Conservation (phyloP, 2,329 filamentous ascomycete species). For the Coleophoma crateriformis region DNA sequence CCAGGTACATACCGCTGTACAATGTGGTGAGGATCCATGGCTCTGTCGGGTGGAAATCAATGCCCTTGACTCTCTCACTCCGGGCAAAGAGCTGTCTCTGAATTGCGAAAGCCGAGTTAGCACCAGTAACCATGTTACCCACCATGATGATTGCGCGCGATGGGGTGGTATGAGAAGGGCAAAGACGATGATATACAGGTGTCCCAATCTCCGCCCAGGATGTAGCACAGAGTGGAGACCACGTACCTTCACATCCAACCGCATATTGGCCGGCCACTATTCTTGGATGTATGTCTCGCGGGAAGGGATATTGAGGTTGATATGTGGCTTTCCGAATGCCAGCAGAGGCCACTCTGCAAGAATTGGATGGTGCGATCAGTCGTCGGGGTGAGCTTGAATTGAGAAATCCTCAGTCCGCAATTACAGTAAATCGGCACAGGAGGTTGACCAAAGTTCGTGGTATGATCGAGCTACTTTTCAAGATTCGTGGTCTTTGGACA, state of each 20-base stretch:
- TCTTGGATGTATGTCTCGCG: conserved; percentile 3
- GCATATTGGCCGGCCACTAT: conserved; percentile 36
- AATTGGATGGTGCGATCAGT: conserved; percentile 7
- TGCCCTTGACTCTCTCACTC: conserved; percentile 93
- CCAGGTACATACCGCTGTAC: conserved; percentile 70
- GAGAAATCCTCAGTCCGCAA: not conserved
- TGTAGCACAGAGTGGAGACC: conserved; percentile 10
- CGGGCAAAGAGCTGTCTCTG: conserved; percentile 80
- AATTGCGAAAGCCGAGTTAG: conserved; percentile 32
- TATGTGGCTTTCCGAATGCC: conserved; percentile 16
- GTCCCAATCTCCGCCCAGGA: not conserved
- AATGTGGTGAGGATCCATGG: conserved; percentile 95
- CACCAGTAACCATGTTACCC: conserved; percentile 12
- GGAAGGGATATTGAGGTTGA: conserved; percentile 11
- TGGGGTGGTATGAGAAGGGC: not conserved
- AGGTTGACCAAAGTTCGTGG: not conserved
- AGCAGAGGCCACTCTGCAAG: conserved; percentile 9
- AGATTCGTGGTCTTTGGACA: conserved; percentile 16
- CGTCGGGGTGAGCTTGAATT: not conserved
- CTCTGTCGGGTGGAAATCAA: conserved; percentile 95
- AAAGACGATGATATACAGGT: conserved; percentile 1
- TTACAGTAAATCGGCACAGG: not conserved
- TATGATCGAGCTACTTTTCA: conserved; percentile 4
- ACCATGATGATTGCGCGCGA: conserved; percentile 12
- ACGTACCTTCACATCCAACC: conserved; percentile 53